phyloP scores from a whole-genome alignment of 2,329 filamentous ascomycete genomes.

The Penicillium freii region DNA sequence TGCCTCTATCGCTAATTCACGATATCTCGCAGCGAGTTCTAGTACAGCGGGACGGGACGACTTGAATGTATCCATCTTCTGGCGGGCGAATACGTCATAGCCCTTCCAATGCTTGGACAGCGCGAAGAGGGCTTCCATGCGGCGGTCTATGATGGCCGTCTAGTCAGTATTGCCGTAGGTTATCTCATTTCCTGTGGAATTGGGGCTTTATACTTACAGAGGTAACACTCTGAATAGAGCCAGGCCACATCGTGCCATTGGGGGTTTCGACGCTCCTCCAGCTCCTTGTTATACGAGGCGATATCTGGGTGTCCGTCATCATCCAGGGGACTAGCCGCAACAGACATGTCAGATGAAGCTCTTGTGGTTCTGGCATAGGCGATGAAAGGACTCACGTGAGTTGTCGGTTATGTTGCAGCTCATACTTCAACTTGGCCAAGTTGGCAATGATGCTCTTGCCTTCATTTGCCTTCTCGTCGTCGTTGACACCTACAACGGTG shows the following conservation, averaged over 20 bases:
- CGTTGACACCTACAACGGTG: constrained; percentile 48
- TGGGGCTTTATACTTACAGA: constrained; percentile 52
- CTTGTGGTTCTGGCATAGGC: not conserved
- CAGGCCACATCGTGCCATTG: constrained; percentile 84
- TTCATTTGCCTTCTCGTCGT: constrained; percentile 64
- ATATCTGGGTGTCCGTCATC: constrained; percentile 79
- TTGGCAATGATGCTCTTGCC: constrained; percentile 82
- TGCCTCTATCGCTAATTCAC: constrained; percentile 68
- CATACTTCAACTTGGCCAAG: constrained; percentile 84
- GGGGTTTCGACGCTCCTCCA: constrained; percentile 68
- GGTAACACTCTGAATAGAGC: constrained; percentile 91
- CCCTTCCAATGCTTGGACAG: constrained; percentile 78
- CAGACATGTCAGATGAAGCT: not conserved
- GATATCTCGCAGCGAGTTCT: constrained; percentile 77
- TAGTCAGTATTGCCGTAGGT: constrained; percentile 21
- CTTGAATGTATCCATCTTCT: constrained; percentile 89
- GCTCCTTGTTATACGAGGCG: constrained; percentile 77
- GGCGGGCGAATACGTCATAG: constrained; percentile 85
- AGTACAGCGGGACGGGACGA: constrained; percentile 84
- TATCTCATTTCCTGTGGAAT: not conserved
- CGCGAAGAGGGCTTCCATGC: constrained; percentile 75
- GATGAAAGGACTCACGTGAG: not conserved
- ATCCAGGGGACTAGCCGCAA: constrained; percentile 58
- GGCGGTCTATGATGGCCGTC: constrained; percentile 51
- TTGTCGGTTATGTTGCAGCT: constrained; percentile 68